phyloP scores from a whole-genome alignment of 371 early-diverging fungal genomes.

The Mucor irregularis region DNA sequence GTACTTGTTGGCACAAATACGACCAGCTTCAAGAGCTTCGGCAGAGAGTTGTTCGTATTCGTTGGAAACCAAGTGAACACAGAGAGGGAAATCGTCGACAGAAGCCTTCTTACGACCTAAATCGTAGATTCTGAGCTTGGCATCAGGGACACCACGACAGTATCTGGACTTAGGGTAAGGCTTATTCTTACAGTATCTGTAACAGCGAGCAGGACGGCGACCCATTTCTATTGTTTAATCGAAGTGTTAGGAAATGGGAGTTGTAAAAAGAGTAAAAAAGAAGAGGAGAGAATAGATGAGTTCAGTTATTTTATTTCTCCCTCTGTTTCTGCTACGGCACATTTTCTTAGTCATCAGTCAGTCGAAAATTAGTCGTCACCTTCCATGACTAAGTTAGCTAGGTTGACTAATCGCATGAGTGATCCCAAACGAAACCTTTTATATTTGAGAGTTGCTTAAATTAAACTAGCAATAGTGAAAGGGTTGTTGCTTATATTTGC shows the following conservation, averaged over 20 bases:
- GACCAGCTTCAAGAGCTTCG: conserved; percentile 99
- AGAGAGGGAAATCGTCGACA: conserved; percentile 98
- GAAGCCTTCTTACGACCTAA: conserved; percentile 99
- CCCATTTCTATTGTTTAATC: conserved; percentile 58
- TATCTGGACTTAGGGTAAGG: conserved; percentile 99
- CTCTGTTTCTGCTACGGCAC: neutral
- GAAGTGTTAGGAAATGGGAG: no score
- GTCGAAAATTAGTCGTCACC: conserved; percentile 6
- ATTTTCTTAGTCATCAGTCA: conserved; percentile 5
- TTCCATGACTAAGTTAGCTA: conserved; percentile 8
- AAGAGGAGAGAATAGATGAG: no score
- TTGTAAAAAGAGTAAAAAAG: no score
- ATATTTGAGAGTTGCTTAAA: no score
- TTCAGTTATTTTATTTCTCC: neutral
- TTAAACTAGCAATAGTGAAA: no score
- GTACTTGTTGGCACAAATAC: conserved; percentile 99
- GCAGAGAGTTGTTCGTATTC: conserved; percentile 99
- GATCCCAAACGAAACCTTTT: neutral
- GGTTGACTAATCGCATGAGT: neutral
- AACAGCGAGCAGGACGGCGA: conserved; percentile 99
- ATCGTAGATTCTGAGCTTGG: conserved; percentile 99
- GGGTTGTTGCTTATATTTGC: no score
- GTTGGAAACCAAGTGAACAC: conserved; percentile 97
- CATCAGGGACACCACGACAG: conserved; percentile 99
- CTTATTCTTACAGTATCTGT: conserved; percentile 99